Base-by-base conservation (phyloP, 768 basidiomycete species). In the Amanita molliuscula region DNA sequence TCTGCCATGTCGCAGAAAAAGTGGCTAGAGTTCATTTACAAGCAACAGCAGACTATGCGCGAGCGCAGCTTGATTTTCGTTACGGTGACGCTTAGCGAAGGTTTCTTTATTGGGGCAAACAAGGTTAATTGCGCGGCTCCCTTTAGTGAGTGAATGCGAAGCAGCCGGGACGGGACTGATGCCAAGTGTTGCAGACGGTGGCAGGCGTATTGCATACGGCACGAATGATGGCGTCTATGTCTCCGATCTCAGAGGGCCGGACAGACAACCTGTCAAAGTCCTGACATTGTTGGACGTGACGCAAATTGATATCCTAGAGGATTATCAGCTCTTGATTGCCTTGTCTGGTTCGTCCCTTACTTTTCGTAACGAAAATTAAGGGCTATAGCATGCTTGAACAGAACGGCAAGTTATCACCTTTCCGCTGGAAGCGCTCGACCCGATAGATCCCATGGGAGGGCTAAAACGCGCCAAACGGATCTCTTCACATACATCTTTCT, bases 191-290 rank as follows among this genome's bases (percentile, higher is more conserved):
- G 41, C 63, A 96, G 94, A 77, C 59, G 78, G 78, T 50, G 95
- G 92, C 10, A 72, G 85, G 58, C 77, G 83, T 50, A 82, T 96
- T 57, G 93, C 89, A 7, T 98, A 94, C 65, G 96, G 95, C n/a
- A 95, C 95, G 3, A 89, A 94, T 59, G 93, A 97, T 55, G 96
- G 96, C 21, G 87, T 99, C 21, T 99, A 97, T 62, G 76, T 98
- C 53, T 91, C 91, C 23, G 90, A 97, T 62, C 69, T 96, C 25
- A 75, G 80, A 40, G 86, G 89, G 47, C 65, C 73, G 31, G 80
- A 79, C 56, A 78, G 81, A 40, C 88, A 91, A 20, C 96, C 95
- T 0, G 74, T 90, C 23, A 91, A 93, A 66, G 92, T 99, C 25
- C 73, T 99, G 51, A 84, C 85, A 10, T 67, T 97, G 21, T 72